Conservation (phyloP, 345 rosid species). For the Microcos paniculata region DNA sequence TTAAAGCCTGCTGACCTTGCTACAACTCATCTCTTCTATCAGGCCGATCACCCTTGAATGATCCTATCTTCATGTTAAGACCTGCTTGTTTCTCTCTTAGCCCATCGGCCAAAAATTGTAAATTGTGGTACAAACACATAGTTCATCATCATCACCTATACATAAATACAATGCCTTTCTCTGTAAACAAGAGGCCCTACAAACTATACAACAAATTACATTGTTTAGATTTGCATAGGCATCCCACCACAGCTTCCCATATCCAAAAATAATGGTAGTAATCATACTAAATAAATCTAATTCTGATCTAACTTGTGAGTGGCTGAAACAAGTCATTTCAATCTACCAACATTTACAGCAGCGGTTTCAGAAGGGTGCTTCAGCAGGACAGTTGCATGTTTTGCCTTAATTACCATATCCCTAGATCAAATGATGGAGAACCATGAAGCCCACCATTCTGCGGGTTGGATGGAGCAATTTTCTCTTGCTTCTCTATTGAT, state of each 20-base stretch:
- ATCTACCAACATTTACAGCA: background rate
- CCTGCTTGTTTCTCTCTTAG: no score
- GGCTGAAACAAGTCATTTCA: background rate
- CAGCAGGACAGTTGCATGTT: background rate
- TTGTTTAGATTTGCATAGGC: background rate
- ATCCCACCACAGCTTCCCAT: background rate
- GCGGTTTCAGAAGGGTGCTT: background rate
- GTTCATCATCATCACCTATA: background rate
- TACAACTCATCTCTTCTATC: no score
- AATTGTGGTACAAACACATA: no score
- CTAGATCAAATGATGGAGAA: slow-evolving; percentile 91
- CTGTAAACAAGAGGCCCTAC: background rate
- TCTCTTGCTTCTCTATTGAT: slow-evolving; percentile 29
- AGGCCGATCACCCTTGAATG: no score
- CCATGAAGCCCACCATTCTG: slow-evolving; percentile 26
- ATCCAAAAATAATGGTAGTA: background rate
- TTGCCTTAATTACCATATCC: slow-evolving; percentile 44
- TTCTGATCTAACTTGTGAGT: background rate
- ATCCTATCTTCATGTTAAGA: no score
- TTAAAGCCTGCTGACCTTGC: no score
- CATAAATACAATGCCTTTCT: background rate
- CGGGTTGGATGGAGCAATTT: slow-evolving; percentile 10
- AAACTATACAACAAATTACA: background rate
- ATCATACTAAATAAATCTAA: background rate
- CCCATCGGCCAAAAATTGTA: no score